Evolutionary conservation across 768 basidiomycete genomes (phyloP).

Genomic region (Polyporus arcularius): DNA sequence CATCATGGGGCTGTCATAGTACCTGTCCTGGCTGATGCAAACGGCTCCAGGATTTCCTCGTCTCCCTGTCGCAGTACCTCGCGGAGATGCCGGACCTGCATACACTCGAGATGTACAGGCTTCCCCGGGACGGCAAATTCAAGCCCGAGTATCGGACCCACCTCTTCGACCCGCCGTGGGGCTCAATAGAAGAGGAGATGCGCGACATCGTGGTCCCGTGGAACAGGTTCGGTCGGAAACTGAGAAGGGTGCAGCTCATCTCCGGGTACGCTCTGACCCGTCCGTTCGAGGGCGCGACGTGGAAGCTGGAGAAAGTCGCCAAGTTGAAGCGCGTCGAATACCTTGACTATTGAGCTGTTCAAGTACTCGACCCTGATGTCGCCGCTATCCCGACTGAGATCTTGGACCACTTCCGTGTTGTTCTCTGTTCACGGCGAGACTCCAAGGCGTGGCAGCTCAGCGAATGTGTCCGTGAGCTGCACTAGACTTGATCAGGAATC

Average conservation of each 20-base stretch:
- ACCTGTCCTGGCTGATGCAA: too few relatives aligned
- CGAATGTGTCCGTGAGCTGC: too few relatives aligned
- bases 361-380: too few relatives aligned
- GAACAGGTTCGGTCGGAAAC: slow-evolving; percentile 40
- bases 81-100: slow-evolving; percentile 37
- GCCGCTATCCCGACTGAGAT: too few relatives aligned
- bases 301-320: slow-evolving; percentile 23
- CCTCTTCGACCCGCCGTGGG: slow-evolving; percentile 25
- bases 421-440: too few relatives aligned
- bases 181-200: slow-evolving; percentile 31
- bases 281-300: slow-evolving; percentile 36
- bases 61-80: slow-evolving; percentile 46
- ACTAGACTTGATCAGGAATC: too few relatives aligned
- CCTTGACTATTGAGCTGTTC: slow-evolving; percentile 9
- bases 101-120: slow-evolving; percentile 40
- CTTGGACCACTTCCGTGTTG: too few relatives aligned
- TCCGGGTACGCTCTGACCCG: slow-evolving; percentile 42
- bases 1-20: neutral
- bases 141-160: slow-evolving; percentile 14
- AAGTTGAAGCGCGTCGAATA: slow-evolving; percentile 7
- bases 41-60: slow-evolving; percentile 36
- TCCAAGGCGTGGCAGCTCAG: too few relatives aligned
- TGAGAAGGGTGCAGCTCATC: slow-evolving; percentile 45
- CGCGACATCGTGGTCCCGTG: slow-evolving; percentile 44
- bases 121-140: neutral